phyloP scores from a whole-genome alignment of 345 rosid genomes.

The Toxicodendron radicans region DNA sequence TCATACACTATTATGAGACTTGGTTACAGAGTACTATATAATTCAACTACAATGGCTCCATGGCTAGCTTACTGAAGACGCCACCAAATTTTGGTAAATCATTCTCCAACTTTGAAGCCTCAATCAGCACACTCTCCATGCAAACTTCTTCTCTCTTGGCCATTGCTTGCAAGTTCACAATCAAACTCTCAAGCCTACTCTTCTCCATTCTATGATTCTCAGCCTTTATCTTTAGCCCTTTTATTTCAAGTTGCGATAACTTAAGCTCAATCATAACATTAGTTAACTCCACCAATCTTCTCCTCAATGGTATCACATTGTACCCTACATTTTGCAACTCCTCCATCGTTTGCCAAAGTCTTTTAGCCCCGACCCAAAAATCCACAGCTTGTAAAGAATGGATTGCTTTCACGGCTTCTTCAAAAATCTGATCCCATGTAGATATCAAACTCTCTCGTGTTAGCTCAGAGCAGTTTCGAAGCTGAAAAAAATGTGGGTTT shows the following conservation, averaged over 20 bases:
- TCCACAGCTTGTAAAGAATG: slow-evolving; percentile 7
- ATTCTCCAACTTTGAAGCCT: slow-evolving; percentile 16
- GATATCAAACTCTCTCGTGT: slow-evolving; percentile 11
- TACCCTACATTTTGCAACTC: slow-evolving; percentile 31
- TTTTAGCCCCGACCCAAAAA: slow-evolving; percentile 20
- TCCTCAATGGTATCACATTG: slow-evolving; percentile 27
- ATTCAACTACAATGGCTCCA: not conserved
- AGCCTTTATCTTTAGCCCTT: slow-evolving; percentile 24
- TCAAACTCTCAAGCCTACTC: slow-evolving; percentile 17
- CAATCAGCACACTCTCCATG: slow-evolving; percentile 17
- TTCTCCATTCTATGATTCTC: slow-evolving; percentile 24
- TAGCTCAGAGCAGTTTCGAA: slow-evolving; percentile 21
- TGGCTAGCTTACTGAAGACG: slow-evolving; percentile 13
- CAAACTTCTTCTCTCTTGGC: slow-evolving; percentile 12
- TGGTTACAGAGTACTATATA: not conserved
- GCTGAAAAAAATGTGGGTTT: slow-evolving; percentile 26
- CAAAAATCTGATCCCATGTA: slow-evolving; percentile 23
- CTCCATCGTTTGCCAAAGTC: slow-evolving; percentile 27
- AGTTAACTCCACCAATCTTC: slow-evolving; percentile 16
- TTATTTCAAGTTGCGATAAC: not conserved
- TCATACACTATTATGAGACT: too few relatives aligned
- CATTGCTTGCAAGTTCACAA: slow-evolving; percentile 13
- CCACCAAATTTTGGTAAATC: slow-evolving; percentile 14
- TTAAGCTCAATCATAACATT: slow-evolving; percentile 15
- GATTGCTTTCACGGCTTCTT: slow-evolving; percentile 17